Percentiles rank a stretch among this genome's conserved stretches.
phyloP scores from a whole-genome alignment of 2,329 filamentous ascomycete genomes.

The Botrytis galanthina region DNA sequence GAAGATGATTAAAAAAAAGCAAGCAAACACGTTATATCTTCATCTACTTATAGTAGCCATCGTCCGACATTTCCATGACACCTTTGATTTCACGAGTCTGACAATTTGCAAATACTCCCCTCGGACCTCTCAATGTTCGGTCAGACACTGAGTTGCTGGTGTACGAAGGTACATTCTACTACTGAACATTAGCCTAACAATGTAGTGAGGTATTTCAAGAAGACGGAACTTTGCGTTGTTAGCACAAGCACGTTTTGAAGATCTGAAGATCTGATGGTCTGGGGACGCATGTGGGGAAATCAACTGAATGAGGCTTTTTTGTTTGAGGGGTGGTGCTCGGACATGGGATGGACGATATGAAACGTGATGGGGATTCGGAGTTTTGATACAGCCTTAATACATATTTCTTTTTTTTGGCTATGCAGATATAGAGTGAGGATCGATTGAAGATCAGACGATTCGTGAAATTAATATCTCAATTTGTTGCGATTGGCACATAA shows the following conservation, averaged over 20 bases:
- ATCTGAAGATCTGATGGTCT: not conserved
- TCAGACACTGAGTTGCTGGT: not conserved
- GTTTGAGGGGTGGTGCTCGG: not conserved
- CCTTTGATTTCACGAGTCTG: not conserved
- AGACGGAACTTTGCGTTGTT: not conserved
- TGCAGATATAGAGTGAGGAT: not conserved
- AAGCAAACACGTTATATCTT: too few species aligned
- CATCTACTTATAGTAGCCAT: not conserved
- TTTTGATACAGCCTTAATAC: not conserved
- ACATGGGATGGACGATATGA: not conserved
- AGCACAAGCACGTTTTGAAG: not conserved
- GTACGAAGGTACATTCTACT: not conserved
- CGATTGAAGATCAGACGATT: not conserved
- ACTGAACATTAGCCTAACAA: not conserved
- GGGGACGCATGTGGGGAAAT: not conserved
- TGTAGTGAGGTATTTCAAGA: not conserved
- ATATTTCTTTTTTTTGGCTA: not conserved
- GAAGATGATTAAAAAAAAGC: not conserved
- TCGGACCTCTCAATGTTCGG: not conserved
- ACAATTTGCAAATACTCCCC: not conserved
- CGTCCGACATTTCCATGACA: not conserved
- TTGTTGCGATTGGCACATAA: not conserved
- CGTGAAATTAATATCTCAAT: not conserved
- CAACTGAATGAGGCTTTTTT: not conserved
- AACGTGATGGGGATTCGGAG: not conserved